These are phyloP conservation scores for Volvariella surrecta DNA, from an alignment of 1,284 basidiomycete genomes.

Conservation along the genomic window DNA sequence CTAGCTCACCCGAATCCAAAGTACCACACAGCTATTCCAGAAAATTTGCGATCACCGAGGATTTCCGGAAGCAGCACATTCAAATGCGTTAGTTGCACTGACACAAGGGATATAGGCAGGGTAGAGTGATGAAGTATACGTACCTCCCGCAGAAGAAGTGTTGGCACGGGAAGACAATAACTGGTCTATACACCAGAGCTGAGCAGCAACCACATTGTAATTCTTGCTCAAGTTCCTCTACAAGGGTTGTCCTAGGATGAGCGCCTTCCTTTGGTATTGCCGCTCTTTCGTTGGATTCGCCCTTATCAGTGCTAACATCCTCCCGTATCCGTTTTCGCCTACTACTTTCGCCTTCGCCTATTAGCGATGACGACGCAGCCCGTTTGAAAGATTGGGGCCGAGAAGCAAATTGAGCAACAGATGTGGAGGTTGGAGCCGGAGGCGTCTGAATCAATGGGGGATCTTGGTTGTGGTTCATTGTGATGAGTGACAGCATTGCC, in stretches of 20 bases:
- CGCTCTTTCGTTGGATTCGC: no score
- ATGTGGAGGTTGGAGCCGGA: background rate
- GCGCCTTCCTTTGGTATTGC: constrained; percentile 16
- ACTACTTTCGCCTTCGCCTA: background rate
- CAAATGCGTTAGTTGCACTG: constrained; percentile 1
- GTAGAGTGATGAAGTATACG: constrained; percentile 8
- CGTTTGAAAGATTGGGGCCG: background rate
- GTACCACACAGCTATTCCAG: constrained; percentile 50
- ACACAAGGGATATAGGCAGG: background rate
- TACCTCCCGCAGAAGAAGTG: constrained; percentile 84
- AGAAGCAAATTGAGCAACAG: background rate
- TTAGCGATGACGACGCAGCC: background rate
- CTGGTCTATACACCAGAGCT: constrained; percentile 67
- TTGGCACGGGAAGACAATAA: constrained; percentile 70
- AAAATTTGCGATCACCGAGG: constrained; percentile 10
- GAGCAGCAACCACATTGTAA: constrained; percentile 78
- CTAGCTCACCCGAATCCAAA: constrained; percentile 69
- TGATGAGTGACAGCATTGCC: constrained; percentile 4
- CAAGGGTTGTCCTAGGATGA: constrained; percentile 25
- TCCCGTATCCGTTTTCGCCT: background rate
- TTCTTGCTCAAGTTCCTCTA: constrained; percentile 59
- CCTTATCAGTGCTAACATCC: constrained; percentile 2
- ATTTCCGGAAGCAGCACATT: constrained; percentile 3
- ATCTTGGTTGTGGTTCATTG: background rate
- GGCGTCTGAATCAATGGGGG: background rate